Percentiles rank a stretch among this genome's conserved stretches.
phyloP scores from a whole-genome alignment of 768 basidiomycete genomes.

The Suillus decipiens region DNA sequence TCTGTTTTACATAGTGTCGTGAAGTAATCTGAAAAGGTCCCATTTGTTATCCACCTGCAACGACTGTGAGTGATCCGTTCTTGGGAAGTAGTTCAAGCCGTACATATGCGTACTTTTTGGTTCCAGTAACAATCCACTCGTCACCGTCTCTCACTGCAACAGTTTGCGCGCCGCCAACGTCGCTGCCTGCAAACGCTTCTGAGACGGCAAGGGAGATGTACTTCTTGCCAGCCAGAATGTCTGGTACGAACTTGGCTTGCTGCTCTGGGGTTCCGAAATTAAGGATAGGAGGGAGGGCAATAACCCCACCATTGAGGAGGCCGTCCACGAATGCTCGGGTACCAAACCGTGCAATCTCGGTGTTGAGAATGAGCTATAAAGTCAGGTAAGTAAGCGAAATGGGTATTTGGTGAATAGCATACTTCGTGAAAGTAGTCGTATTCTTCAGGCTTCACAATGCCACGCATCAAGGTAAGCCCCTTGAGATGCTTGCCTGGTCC shows the following conservation, averaged over 20 bases:
- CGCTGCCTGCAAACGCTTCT: constrained; percentile 92
- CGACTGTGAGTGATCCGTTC: not conserved
- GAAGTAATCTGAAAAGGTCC: constrained; percentile 83
- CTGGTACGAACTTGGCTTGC: constrained; percentile 67
- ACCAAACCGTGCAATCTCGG: constrained; percentile 81
- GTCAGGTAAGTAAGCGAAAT: constrained; percentile 4
- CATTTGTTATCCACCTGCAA: constrained; percentile 86
- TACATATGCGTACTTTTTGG: constrained; percentile 74
- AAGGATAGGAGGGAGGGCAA: constrained; percentile 86
- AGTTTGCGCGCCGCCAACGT: constrained; percentile 82
- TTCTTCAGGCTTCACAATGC: constrained; percentile 75
- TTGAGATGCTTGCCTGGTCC: constrained; percentile 89
- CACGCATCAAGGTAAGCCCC: constrained; percentile 75
- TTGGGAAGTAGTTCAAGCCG: not conserved
- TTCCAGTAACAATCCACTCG: constrained; percentile 87
- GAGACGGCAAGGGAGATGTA: constrained; percentile 89
- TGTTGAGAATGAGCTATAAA: constrained; percentile 69
- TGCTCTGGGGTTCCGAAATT: constrained; percentile 85
- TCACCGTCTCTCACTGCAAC: constrained; percentile 85
- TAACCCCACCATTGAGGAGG: constrained; percentile 76
- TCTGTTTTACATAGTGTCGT: constrained; percentile 77
- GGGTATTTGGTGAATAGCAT: constrained; percentile 8
- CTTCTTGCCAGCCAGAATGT: constrained; percentile 76
- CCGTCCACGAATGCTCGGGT: constrained; percentile 90
- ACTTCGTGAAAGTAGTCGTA: constrained; percentile 93